Evolutionary conservation across 2,329 filamentous ascomycete species (phyloP), one percentile per base, ranked within the genome.

Genomic region (Paraphoma chrysanthemicola): DNA sequence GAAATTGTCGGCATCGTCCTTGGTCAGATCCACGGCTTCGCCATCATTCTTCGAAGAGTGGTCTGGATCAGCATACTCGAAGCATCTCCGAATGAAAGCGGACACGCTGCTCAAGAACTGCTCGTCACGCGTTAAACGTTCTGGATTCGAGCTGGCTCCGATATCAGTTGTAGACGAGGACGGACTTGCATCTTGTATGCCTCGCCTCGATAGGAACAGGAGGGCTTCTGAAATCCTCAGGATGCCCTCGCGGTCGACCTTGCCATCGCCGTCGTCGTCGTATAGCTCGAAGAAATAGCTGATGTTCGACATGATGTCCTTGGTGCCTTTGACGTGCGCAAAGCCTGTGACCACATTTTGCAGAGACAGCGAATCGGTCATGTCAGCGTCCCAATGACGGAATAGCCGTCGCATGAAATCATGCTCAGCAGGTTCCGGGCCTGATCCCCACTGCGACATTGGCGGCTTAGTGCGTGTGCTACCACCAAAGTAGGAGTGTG

Each of bases 271-370:
- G 68, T 94, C 90, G 64, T 99, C 94, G 72, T 99, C 95, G 75
- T 98, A 97, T 0, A 99, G 86, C 70, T 97, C 92, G 68, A 99
- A 99, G 77, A 99, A 98, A 78, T 98, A 98, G 57, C 89, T 95
- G 71, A 99, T 98, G 56, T 91, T 95, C 30, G 92, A 92, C 94
- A 99, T 97, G 64, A 99, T 97, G 76, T 99, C 95, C 45, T 90
- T 89, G 53, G 90, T 93, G 8, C 95, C 94, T 76, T 97, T 98
- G 70, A 99, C 92, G 12, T 91, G 88, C 1, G 94, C 93, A 44
- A 99, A 82, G 0, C 95, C 95, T 16, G 90, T 90, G 5, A 98
- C 95, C 2, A 99, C 92, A 66, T 98, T 92, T 70, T 97, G 93
- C 48, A 99, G 80, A 16, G 89, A 96, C 60, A 99, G 79, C 1